Percentiles rank a stretch among this genome's conserved stretches.
Evolutionary conservation across 164 flowering plant species (phyloP).

Genomic region (Aristolochia contorta): DNA sequence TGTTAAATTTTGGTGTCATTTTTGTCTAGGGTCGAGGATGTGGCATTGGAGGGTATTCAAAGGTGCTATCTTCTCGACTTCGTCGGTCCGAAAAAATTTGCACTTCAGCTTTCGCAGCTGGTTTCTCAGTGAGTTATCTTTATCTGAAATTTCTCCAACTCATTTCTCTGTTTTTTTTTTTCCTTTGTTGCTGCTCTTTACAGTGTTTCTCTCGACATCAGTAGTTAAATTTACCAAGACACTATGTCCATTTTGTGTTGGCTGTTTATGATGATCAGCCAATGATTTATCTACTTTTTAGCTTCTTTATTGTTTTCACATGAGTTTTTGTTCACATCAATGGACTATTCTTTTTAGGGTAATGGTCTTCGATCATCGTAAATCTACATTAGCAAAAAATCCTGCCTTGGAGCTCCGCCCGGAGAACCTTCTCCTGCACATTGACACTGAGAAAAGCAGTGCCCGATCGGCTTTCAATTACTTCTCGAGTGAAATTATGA

Average conservation of each 20-base stretch:
- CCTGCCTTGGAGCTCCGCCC: slow-evolving; percentile 20
- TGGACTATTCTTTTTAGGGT: slow-evolving; percentile 30
- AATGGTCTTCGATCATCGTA: slow-evolving; percentile 70
- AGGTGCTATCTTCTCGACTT: slow-evolving; percentile 80
- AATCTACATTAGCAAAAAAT: slow-evolving; percentile 28
- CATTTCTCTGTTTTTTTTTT: neutral
- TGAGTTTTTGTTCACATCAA: neutral
- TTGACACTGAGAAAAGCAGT: slow-evolving; percentile 68
- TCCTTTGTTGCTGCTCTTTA: too few species aligned
- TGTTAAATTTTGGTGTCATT: neutral
- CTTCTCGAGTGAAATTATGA: slow-evolving; percentile 39
- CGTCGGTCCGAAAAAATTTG: slow-evolving; percentile 62
- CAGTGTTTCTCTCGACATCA: neutral
- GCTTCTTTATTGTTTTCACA: neutral
- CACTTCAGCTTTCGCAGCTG: slow-evolving; percentile 33
- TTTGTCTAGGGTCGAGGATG: slow-evolving; percentile 51
- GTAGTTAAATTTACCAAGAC: neutral
- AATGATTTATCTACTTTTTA: neutral
- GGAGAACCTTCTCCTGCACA: slow-evolving; percentile 29
- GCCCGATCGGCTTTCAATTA: slow-evolving; percentile 63
- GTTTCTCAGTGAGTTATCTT: slow-evolving; percentile 31
- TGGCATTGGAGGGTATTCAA: slow-evolving; percentile 42
- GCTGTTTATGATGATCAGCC: neutral
- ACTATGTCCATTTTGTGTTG: neutral
- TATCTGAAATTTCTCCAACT: neutral